A percentile compares a stretch with the other conserved stretches of the same genome.
These are phyloP conservation scores for Akanthomyces lecanii DNA, from an alignment of 2,329 filamentous ascomycete genomes.

Conservation along the genomic window DNA sequence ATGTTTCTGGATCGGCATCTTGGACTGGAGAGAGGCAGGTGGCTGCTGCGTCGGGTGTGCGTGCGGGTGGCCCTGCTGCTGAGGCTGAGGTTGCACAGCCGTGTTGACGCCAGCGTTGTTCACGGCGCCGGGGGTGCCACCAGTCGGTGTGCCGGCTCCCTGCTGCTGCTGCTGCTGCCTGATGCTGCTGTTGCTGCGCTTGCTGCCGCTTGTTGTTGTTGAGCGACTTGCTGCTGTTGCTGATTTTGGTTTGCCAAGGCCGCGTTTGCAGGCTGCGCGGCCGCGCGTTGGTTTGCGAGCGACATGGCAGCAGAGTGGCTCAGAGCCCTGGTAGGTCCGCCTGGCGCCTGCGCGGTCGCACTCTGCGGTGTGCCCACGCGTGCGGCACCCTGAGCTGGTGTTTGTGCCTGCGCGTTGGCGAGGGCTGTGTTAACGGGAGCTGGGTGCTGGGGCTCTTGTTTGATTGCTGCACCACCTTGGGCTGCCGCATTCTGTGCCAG, in stretches of 20 bases:
- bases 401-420: slow-evolving; percentile 38
- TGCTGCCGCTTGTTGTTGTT: slow-evolving; percentile 23
- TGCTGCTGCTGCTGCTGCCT: slow-evolving; percentile 24
- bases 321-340: slow-evolving; percentile 39
- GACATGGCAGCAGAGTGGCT: slow-evolving; percentile 48
- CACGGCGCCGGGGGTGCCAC: slow-evolving; percentile 23
- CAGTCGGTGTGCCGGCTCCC: slow-evolving; percentile 15
- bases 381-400: slow-evolving; percentile 45
- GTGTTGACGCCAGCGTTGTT: slow-evolving; percentile 20
- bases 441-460: slow-evolving; percentile 34
- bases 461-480: slow-evolving; percentile 1
- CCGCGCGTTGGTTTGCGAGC: slow-evolving; percentile 42
- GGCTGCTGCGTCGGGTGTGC: slow-evolving; percentile 41
- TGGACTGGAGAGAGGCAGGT: slow-evolving; percentile 45
- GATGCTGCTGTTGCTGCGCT: slow-evolving; percentile 19
- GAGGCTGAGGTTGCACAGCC: slow-evolving; percentile 22
- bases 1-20: slow-evolving; percentile 79
- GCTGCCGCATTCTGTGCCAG: slow-evolving; percentile 25
- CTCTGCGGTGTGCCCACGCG: slow-evolving; percentile 49
- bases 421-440: slow-evolving; percentile 47
- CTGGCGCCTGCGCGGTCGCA: slow-evolving; percentile 35
- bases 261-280: slow-evolving; percentile 31
- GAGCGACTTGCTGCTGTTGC: slow-evolving; percentile 25
- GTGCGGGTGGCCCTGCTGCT: slow-evolving; percentile 42
- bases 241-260: slow-evolving; percentile 30